A percentile compares a stretch with the other conserved stretches of the same genome.
These are phyloP conservation scores for Trametes coccinea DNA, from an alignment of 768 basidiomycete genomes.

Conservation along the genomic window DNA sequence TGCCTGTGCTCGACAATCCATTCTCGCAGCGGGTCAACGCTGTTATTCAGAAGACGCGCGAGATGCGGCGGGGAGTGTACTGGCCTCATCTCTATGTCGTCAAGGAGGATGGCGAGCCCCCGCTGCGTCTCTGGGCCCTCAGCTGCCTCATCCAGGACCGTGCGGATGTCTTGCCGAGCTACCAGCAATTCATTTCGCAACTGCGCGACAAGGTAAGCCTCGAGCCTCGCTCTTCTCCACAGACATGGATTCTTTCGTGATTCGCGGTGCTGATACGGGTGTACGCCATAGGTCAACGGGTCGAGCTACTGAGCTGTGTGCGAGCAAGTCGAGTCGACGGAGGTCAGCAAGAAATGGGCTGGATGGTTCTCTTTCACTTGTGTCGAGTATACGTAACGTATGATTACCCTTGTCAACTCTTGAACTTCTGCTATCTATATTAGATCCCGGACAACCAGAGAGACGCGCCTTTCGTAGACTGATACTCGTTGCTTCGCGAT, in stretches of 20 bases:
- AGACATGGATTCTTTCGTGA: too few relatives aligned
- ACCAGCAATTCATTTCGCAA: constrained; percentile 89
- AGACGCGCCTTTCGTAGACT: background rate
- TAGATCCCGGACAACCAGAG: background rate
- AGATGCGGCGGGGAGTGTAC: constrained; percentile 90
- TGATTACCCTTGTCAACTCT: constrained; percentile 9
- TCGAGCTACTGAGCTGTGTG: constrained; percentile 25
- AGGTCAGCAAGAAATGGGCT: constrained; percentile 17
- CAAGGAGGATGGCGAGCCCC: constrained; percentile 97
- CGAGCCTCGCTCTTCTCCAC: background rate
- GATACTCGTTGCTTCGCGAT: too few relatives aligned
- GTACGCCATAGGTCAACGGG: constrained; percentile 24
- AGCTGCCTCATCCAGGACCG: constrained; percentile 94
- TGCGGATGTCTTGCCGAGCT: constrained; percentile 91
- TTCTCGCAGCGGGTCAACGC: constrained; percentile 97
- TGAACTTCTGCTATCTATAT: constrained; percentile 13
- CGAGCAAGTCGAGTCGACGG: background rate
- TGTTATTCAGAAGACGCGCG: constrained; percentile 90
- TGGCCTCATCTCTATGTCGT: constrained; percentile 94
- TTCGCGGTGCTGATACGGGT: background rate
- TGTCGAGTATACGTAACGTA: constrained; percentile 22
- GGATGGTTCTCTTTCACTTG: constrained; percentile 4
- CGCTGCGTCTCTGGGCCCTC: constrained; percentile 92
- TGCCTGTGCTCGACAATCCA: constrained; percentile 88
- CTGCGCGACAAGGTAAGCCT: constrained; percentile 81